These are phyloP conservation scores for Suillus spraguei DNA, from an alignment of 768 basidiomycete species.

Conservation along the genomic window DNA sequence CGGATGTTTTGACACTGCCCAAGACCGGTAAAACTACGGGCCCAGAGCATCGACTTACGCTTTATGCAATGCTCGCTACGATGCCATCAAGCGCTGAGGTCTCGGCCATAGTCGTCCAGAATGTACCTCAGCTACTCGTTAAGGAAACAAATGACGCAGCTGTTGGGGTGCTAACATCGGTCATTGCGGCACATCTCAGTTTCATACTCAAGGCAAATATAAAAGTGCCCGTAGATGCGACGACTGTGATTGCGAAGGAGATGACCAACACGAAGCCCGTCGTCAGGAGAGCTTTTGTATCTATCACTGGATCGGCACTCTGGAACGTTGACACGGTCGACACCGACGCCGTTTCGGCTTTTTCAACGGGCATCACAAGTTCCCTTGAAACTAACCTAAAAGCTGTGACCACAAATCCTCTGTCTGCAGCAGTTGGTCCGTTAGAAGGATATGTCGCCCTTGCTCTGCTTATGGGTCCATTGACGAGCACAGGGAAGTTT, in stretches of 20 bases:
- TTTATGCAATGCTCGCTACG: constrained; percentile 76
- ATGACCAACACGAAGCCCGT: constrained; percentile 67
- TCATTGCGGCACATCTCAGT: constrained; percentile 61
- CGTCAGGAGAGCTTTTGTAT: constrained; percentile 61
- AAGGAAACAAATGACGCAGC: constrained; percentile 85
- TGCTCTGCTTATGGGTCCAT: constrained; percentile 65
- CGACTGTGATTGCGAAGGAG: constrained; percentile 64
- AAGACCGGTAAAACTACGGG: constrained; percentile 85
- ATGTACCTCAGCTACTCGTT: constrained; percentile 45
- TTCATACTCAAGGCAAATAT: constrained; percentile 48
- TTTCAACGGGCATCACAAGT: constrained; percentile 58
- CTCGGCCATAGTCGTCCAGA: constrained; percentile 45
- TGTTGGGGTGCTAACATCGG: constrained; percentile 51
- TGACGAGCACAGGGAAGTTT: constrained; percentile 51
- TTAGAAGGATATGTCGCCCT: constrained; percentile 84
- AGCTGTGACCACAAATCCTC: constrained; percentile 58
- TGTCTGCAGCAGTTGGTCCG: constrained; percentile 64
- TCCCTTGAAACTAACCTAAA: constrained; percentile 75
- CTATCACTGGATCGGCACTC: constrained; percentile 61
- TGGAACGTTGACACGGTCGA: constrained; percentile 45
- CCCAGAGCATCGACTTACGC: constrained; percentile 78
- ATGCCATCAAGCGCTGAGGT: constrained; percentile 51
- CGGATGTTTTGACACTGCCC: constrained; percentile 74
- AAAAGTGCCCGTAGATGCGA: constrained; percentile 46
- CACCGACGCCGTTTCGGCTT: constrained; percentile 45